Percentiles rank a stretch among this genome's conserved stretches.
Evolutionary conservation across 768 basidiomycete genomes (phyloP).

Genomic region (Boletus rufocinnamomeus): DNA sequence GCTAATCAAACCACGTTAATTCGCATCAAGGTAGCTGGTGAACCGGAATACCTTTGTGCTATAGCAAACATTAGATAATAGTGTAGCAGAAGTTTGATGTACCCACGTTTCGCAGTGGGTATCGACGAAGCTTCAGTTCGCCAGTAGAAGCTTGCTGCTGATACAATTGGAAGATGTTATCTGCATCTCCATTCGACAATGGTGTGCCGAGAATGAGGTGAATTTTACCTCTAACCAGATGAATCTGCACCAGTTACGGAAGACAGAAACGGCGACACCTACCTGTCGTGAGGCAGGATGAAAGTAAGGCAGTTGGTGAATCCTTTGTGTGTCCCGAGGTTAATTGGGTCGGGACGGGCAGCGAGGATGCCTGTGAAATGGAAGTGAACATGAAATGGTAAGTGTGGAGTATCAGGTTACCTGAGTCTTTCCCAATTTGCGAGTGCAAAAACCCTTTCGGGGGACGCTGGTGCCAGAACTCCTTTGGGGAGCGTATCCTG

Average conservation of each 20-base stretch:
- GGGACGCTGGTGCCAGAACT: constrained; percentile 40
- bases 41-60: constrained; percentile 65
- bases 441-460: constrained; percentile 30
- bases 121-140: constrained; percentile 62
- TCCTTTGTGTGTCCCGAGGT: constrained; percentile 24
- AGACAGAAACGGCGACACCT: constrained; percentile 10
- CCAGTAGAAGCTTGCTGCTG: constrained; percentile 64
- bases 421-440: constrained; percentile 33
- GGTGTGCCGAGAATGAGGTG: constrained; percentile 51
- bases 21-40: background rate
- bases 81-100: constrained; percentile 2
- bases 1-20: constrained; percentile 41
- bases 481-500: constrained; percentile 34
- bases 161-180: constrained; percentile 63
- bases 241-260: background rate
- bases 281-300: constrained; percentile 50
- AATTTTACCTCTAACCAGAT: constrained; percentile 51
- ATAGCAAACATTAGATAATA: constrained; percentile 11
- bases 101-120: constrained; percentile 65
- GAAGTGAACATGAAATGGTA: background rate
- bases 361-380: constrained; percentile 22
- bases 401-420: constrained; percentile 9
- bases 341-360: constrained; percentile 18
- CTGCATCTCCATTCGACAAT: constrained; percentile 44
- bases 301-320: constrained; percentile 48